Evolutionary conservation across 441 rosid genomes (phyloP), one percentile per base, ranked within the genome.

Genomic region (Adansonia gregorii): DNA sequence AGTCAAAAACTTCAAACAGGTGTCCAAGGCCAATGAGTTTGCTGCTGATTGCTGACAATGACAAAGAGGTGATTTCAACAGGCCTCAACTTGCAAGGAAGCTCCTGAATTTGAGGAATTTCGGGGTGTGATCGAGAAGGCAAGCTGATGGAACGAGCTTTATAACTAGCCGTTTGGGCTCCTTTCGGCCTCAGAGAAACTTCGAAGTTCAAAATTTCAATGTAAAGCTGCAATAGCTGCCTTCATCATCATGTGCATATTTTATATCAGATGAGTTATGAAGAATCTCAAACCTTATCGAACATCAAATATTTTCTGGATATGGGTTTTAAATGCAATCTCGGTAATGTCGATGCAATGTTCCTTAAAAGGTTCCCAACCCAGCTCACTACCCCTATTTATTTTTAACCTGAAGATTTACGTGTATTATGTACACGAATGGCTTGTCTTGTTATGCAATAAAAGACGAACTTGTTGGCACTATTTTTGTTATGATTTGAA

Each of bases 131-230:
- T 41, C 78, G 79, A 20, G 90, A 78, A 17, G 88, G 87, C 78
- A 86, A 84, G 79, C 88, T 85, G 72, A 85, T 82, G 17, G 91
- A 86, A 6, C 85, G 79, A 72, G 81, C 80, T 6, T 78, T 82
- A 76, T 64, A 82, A 65, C 35, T 67, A 35, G 81, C 27, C 22
- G 35, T 51, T 51, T 12, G 59, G 19, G 49, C 41, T 65, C 24
- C 12, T 41, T 63, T 63, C 67, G 11, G 39, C 67, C n/a, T 63
- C 17, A 4, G 67, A 31, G 24, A 63, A 8, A 63, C 43, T 41
- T 63, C 15, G 2, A 41, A 9, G 15, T 10, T n/a, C 45, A 31
- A 15, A 24, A 15, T 24, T 35, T 35, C 39, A 35, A 35, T 35
- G 39, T 1, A 19, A 41, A 41, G 24, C 24, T 8, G 55, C 22